Evolutionary conservation across 2,329 filamentous ascomycete genomes (phyloP), one percentile per base, ranked within the genome.

Genomic region (Cryphonectria japonica): DNA sequence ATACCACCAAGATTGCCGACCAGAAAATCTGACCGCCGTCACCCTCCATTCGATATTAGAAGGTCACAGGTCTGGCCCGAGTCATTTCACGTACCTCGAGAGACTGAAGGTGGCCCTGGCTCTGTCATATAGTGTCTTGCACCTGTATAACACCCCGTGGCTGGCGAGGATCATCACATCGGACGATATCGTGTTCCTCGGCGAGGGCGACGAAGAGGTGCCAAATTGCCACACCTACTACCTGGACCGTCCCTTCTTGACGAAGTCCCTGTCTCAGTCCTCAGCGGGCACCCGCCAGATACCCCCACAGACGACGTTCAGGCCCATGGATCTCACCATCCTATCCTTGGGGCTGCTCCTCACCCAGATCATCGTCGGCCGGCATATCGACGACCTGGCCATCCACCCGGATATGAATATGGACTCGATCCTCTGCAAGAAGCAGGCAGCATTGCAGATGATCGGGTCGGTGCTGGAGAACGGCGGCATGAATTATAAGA

Each of bases 71-170:
- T 32, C 54, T 37, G 43, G 22, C 5, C 61, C 19, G 14, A 29
- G 61, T 16, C 41, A 62, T 1, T 67, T 69, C 5, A 69, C 50
- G 4, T 73, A 69, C 16, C 39, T 52, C 7, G 37, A 72, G 16
- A n/a, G 67, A 32, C 68, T 73, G 14, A 50, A 70, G 16, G 22
- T 72, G 19, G 70, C 72, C 1, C 6, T 71, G 0, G 60, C 50
- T 2, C 34, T 73, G 32, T 65, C 70, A 7, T 52, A 69, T 52
- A 72, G 66, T 37, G 63, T 69, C 29, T 54, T 73, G 14, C 72
- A 73, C 26, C 68, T 73, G 8, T 73, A 72, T 41, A 69, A 57
- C n/a, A 73, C 68, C 6, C 68, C 68, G 1, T 73, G 72, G 70
- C 60, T 73, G 3, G 46, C 68, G 43, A 67, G 7, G 16, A 61